Base-by-base conservation (phyloP, 2,329 filamentous ascomycete species). In the Calonectria hongkongensis region DNA sequence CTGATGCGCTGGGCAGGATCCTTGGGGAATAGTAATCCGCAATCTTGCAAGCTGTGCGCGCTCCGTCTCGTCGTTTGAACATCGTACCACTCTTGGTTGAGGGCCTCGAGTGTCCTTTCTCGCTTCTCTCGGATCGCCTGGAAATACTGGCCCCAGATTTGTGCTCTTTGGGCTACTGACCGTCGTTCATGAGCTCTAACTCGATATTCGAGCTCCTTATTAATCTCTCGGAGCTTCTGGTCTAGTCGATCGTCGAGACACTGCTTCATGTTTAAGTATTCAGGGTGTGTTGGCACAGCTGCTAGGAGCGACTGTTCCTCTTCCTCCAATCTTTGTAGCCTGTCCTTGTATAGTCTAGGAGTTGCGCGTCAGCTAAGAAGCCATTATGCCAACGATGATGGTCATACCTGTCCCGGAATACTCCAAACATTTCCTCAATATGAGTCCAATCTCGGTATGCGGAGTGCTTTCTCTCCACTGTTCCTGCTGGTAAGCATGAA, bases 31-130 rank as follows among this genome's bases (percentile, higher is more conserved):
- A 93, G 91, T 77, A 97, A 91, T 70, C 93, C 92, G 81, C 94
- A 98, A 78, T 97, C 94, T 48, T 94, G 92, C 75, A 96, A 91
- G 73, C 94, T 93, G 79, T 94, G 93, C 73, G 95, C 94, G 74
- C 93, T 94, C 79, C 96, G 92, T 71, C 97, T 92, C 81, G 98
- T 95, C 77, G 94, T 93, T 83, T 98, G 96, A 70, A 98, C 94
- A 78, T 96, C 93, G 84, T 98, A 98, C 89, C 96, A 98, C 76
- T 97, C 93, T 82, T 95, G 92, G 80, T 97, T 96, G 71, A 98
- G 91, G 71, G 93, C 89, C 74, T 96, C 94, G 36, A 98, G 88
- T 56, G 94, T 91, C 68, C 90, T 89, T 83, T 98, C 96, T 73
- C 97, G 92, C 76, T 94, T 90, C 81, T 98, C 94, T 68, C 97